Percentiles rank a stretch among this genome's conserved stretches.
These are phyloP conservation scores for Xerocomus potaroensis DNA, from an alignment of 768 basidiomycete species.

Conservation along the genomic window DNA sequence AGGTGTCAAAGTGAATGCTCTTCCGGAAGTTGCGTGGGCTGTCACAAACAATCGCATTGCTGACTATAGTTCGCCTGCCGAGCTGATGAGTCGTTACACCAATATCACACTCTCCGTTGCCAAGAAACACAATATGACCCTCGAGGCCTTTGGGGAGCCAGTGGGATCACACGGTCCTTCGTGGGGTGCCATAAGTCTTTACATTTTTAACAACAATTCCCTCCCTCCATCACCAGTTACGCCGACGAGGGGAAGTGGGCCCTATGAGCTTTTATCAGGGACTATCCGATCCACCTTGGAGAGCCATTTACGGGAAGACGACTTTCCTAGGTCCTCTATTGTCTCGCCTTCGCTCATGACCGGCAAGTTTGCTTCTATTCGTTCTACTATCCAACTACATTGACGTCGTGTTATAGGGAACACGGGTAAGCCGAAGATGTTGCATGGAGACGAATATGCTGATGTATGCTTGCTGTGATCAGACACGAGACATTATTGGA, in stretches of 20 bases:
- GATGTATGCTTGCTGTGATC: slow-evolving; percentile 6
- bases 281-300: slow-evolving; percentile 35
- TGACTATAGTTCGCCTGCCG: not conserved
- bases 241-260: slow-evolving; percentile 33
- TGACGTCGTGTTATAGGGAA: too few relatives aligned
- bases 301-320: too few relatives aligned
- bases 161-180: slow-evolving; percentile 23
- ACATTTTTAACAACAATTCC: slow-evolving; percentile 13
- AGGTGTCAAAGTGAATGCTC: too few relatives aligned
- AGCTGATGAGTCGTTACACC: slow-evolving; percentile 11
- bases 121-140: slow-evolving; percentile 38
- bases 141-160: slow-evolving; percentile 37
- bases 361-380: too few relatives aligned
- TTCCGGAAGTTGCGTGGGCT: slow-evolving; percentile 22
- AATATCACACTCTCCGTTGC: slow-evolving; percentile 4
- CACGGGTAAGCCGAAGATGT: too few relatives aligned
- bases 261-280: slow-evolving; percentile 40
- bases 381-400: too few relatives aligned
- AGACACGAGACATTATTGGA: slow-evolving; percentile 46
- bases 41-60: slow-evolving; percentile 34
- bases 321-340: too few relatives aligned
- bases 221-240: slow-evolving; percentile 42
- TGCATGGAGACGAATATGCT: slow-evolving; percentile 14
- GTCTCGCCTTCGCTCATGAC: too few relatives aligned
- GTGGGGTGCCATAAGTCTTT: slow-evolving; percentile 31